A percentile compares a stretch with the other conserved stretches of the same genome.
Conservation (phyloP, 2,329 filamentous ascomycete species). For the Phaeosphaeria sp. region DNA sequence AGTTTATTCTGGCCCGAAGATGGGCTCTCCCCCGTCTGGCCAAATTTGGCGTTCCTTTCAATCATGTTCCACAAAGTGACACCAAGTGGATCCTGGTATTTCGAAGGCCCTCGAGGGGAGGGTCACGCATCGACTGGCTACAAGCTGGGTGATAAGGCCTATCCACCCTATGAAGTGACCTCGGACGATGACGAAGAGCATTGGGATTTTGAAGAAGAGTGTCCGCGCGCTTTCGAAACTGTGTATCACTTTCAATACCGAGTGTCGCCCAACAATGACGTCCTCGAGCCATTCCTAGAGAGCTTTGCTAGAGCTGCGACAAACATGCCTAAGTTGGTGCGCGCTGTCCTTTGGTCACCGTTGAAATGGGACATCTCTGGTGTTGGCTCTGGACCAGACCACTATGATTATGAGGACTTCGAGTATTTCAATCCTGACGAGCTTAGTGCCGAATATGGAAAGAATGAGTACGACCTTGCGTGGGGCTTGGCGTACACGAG, state of each 20-base stretch:
- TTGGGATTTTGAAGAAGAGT: background rate
- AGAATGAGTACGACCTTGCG: constrained; percentile 2
- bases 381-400: background rate
- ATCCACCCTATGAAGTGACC: too few relatives aligned
- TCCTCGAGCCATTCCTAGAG: constrained; percentile 14
- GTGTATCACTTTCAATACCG: constrained; percentile 2
- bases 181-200: too few relatives aligned
- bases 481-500: constrained; percentile 11
- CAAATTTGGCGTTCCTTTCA: too few relatives aligned
- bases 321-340: constrained; percentile 15
- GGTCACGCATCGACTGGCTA: too few relatives aligned
- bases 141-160: too few relatives aligned
- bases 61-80: too few relatives aligned
- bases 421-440: background rate
- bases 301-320: constrained; percentile 22
- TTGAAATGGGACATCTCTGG: constrained; percentile 5
- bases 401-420: background rate
- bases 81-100: too few relatives aligned
- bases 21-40: too few relatives aligned
- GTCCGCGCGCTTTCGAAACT: background rate
- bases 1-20: too few relatives aligned
- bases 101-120: too few relatives aligned
- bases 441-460: background rate
- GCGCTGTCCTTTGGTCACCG: constrained; percentile 15
- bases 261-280: constrained; percentile 14